Base-by-base conservation (phyloP, 208 protist species). In the Herpetomonas muscarum region DNA sequence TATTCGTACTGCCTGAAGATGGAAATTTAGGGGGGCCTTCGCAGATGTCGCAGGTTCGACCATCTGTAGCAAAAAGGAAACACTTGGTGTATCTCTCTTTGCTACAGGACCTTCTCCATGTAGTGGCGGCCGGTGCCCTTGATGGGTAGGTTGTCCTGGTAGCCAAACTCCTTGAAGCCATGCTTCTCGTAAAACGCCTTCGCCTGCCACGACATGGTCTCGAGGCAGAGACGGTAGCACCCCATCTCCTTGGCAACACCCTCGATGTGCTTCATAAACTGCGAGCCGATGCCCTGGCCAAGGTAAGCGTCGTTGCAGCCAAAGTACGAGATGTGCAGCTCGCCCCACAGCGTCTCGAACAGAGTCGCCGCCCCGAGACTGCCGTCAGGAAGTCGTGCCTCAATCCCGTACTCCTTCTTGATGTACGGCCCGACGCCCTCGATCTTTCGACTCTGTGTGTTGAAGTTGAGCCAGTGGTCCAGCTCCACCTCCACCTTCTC, bases 281-380 rank as follows among this genome's bases (percentile, higher is more conserved):
- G n/a, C n/a, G 24, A n/a, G 32, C 32, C 34, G 52, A 57, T 57
- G 12, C 32, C 34, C 9, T 44, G 21, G 29, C 21, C 22, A 24
- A 22, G 12, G 5, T 4, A 3, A 10, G 4, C 30, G 29, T 5
- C 9, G 52, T 44, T 17, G 52, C n/a, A 28, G n/a, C 24, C 25
- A 31, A 59, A 41, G 24, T 25, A 26, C 34, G 29, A 51, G 34
- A 60, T 29, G 44, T 53, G 51, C 48, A 56, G 10, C 30, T 51
- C 61, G 12, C 19, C 42, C 61, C 61, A 67, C 2, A 57, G 39
- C 37, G 64, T 76, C 30, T 65, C 61, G 49, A 67, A 76, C 31
- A 66, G 7, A 44, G 58, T 64, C 31, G 22, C 57, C n/a, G 56
- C 70, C 22, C 59, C 64, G 28, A 47, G n/a, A 13, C 0, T 25